Base-by-base conservation (phyloP, 768 basidiomycete genomes). In the Rhizopogon vesiculosus region DNA sequence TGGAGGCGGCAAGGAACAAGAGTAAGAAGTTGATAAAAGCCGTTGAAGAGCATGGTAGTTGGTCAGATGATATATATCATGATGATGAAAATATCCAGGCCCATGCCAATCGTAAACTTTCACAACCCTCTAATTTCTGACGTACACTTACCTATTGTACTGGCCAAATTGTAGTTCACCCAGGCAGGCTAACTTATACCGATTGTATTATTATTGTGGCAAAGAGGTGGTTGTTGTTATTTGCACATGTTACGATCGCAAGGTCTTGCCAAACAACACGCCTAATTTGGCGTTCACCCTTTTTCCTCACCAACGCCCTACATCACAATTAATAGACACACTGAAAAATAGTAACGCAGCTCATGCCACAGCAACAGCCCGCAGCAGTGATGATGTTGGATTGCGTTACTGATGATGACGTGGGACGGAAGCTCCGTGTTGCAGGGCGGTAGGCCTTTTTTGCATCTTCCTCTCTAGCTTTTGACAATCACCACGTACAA, bases 371-470 rank as follows among this genome's bases (percentile, higher is more conserved):
- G 46, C 76, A 76, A 59, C 78, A 81, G 42, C 63, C 66, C 53
- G 83, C 79, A n/a, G 71, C 58, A 43, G 75, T 78, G 19, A 76
- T 73, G 45, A 73, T 67, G 64, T 51, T 86, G 41, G 66, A 71
- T 51, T 72, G 69, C 41, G 65, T 85, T 43, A 64, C 67, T 28
- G 65, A 73, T 18, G 61, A 66, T 15, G 60, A 78, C 38, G 60
- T 74, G 45, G 80, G 81, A 45, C 71, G 69, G 53, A 87, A 87
- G 69, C 59, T 87, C 58, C 75, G 84, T 55, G 68, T 87, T 45
- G 80, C 81, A 25, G 85, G 84, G 61, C 73, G 80, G 85, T 86
- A 67, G 56, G 78, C 13, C 46, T 51, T 60, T 46, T 49, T 58
- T 57, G 54, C 46, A 56, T 57, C 45, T 38, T 46, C 57, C 25